A percentile compares a stretch with the other conserved stretches of the same genome.
phyloP scores from a whole-genome alignment of 2,329 filamentous ascomycete species.

The Claviceps africana region DNA sequence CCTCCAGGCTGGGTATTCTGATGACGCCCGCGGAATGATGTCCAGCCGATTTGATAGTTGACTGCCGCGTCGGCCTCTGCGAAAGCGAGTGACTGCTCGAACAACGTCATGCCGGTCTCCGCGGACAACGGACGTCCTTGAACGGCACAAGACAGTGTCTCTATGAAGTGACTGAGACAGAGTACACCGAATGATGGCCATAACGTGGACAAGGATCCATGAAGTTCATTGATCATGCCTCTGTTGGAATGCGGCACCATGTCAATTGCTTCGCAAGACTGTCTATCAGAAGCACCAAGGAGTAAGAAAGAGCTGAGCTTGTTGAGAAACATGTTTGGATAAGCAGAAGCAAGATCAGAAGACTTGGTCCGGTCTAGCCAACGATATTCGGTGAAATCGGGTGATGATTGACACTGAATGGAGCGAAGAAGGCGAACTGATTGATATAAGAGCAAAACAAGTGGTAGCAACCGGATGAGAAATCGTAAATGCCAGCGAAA shows the following conservation, averaged over 20 bases:
- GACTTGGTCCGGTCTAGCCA: slow-evolving; percentile 54
- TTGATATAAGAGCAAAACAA: slow-evolving; percentile 56
- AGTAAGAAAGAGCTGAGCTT: slow-evolving; percentile 57
- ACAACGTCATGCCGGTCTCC: slow-evolving; percentile 90
- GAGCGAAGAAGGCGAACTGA: slow-evolving; percentile 60
- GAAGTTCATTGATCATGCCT: slow-evolving; percentile 36
- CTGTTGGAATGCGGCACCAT: slow-evolving; percentile 51
- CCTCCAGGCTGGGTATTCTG: slow-evolving; percentile 17
- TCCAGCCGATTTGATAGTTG: slow-evolving; percentile 62
- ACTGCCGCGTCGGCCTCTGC: slow-evolving; percentile 87
- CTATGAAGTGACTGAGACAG: slow-evolving; percentile 70
- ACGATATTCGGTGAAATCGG: slow-evolving; percentile 53
- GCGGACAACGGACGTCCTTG: slow-evolving; percentile 68
- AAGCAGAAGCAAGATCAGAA: slow-evolving; percentile 55
- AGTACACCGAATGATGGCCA: slow-evolving; percentile 63
- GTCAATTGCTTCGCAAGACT: slow-evolving; percentile 59
- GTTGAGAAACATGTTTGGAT: slow-evolving; percentile 57
- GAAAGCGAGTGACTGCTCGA: slow-evolving; percentile 91
- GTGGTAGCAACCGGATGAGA: slow-evolving; percentile 54
- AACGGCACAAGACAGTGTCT: slow-evolving; percentile 75
- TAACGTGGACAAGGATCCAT: slow-evolving; percentile 62
- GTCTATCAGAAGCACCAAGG: slow-evolving; percentile 57
- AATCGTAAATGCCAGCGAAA: slow-evolving; percentile 62
- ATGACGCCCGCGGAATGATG: slow-evolving; percentile 40
- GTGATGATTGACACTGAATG: slow-evolving; percentile 81